These are phyloP conservation scores for Microcyclospora pomicola DNA, from an alignment of 2,329 filamentous ascomycete genomes.

Conservation along the genomic window DNA sequence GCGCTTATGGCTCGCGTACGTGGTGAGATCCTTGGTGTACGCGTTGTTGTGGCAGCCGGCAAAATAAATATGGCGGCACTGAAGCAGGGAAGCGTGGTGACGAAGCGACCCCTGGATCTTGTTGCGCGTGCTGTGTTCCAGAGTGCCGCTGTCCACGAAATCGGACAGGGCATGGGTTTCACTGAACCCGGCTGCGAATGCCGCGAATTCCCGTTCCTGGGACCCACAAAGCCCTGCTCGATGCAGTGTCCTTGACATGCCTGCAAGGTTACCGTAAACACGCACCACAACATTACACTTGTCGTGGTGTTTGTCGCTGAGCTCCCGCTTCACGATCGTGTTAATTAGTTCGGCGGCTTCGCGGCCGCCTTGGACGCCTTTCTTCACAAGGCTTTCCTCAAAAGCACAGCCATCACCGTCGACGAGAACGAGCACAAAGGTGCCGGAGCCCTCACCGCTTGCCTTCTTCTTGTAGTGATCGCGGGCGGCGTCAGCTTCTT, in stretches of 20 bases:
- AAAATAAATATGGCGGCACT: slow-evolving; percentile 52
- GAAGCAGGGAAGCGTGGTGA: slow-evolving; percentile 42
- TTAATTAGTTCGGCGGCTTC: slow-evolving; percentile 41
- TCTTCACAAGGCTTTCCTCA: slow-evolving; percentile 18
- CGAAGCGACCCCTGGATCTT: slow-evolving; percentile 42
- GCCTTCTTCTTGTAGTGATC: slow-evolving; percentile 43
- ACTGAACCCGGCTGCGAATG: slow-evolving; percentile 45
- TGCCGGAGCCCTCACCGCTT: slow-evolving; percentile 34
- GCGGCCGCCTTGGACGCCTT: slow-evolving; percentile 35
- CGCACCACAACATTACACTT: slow-evolving; percentile 37
- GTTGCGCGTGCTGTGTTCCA: slow-evolving; percentile 46
- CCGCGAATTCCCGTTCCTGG: slow-evolving; percentile 42
- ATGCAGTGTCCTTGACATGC: slow-evolving; percentile 33
- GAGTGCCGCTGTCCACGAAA: slow-evolving; percentile 47
- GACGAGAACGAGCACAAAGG: slow-evolving; percentile 47
- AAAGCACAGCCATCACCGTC: slow-evolving; percentile 48
- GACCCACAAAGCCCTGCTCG: slow-evolving; percentile 37
- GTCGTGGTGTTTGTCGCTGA: slow-evolving; percentile 33
- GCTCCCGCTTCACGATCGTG: slow-evolving; percentile 35
- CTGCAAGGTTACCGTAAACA: slow-evolving; percentile 34
- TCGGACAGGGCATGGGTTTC: slow-evolving; percentile 45
- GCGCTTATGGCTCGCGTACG: slow-evolving; percentile 35
- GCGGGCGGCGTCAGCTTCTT: slow-evolving; percentile 15
- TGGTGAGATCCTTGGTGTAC: slow-evolving; percentile 43
- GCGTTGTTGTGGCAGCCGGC: slow-evolving; percentile 48